These are phyloP conservation scores for Podila clonocystis DNA, from an alignment of 192 early-diverging fungal genomes.

Conservation along the genomic window DNA sequence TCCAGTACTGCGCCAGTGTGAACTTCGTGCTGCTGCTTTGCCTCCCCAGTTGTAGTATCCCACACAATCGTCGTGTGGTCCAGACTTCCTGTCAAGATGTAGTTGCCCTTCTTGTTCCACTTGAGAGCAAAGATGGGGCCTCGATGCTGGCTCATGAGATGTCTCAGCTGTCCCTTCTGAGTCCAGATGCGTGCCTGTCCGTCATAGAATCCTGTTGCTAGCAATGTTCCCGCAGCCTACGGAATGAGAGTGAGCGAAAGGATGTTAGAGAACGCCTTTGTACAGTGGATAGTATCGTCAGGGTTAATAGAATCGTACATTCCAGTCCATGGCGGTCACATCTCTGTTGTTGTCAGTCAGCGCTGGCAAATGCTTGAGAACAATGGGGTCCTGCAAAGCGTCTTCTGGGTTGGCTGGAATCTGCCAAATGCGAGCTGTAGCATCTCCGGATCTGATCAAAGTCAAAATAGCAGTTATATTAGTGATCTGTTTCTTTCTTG, in stretches of 20 bases:
- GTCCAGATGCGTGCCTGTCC: slow-evolving; percentile 90
- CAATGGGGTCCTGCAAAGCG: slow-evolving; percentile 58
- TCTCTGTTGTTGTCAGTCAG: slow-evolving; percentile 65
- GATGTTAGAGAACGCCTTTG: neutral
- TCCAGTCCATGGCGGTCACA: slow-evolving; percentile 89
- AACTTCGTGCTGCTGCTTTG: slow-evolving; percentile 75
- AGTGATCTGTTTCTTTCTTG: neutral
- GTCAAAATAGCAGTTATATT: neutral
- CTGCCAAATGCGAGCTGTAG: slow-evolving; percentile 88
- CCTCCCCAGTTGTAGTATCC: slow-evolving; percentile 80
- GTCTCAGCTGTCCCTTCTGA: slow-evolving; percentile 57
- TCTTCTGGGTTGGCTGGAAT: slow-evolving; percentile 63
- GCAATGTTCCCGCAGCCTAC: slow-evolving; percentile 76
- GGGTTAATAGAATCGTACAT: slow-evolving; percentile 58
- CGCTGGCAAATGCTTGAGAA: slow-evolving; percentile 64
- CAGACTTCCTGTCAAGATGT: slow-evolving; percentile 79
- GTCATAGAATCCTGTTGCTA: slow-evolving; percentile 89
- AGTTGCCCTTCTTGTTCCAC: slow-evolving; percentile 84
- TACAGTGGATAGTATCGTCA: no score
- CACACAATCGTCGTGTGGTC: slow-evolving; percentile 89
- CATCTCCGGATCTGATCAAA: slow-evolving; percentile 74
- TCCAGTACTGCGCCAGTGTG: slow-evolving; percentile 74
- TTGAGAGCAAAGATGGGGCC: slow-evolving; percentile 86
- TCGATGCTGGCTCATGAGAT: slow-evolving; percentile 67
- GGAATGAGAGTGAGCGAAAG: neutral